Evolutionary conservation across 805 yeast genomes (phyloP).

Genomic region (Metschnikowia sp.): DNA sequence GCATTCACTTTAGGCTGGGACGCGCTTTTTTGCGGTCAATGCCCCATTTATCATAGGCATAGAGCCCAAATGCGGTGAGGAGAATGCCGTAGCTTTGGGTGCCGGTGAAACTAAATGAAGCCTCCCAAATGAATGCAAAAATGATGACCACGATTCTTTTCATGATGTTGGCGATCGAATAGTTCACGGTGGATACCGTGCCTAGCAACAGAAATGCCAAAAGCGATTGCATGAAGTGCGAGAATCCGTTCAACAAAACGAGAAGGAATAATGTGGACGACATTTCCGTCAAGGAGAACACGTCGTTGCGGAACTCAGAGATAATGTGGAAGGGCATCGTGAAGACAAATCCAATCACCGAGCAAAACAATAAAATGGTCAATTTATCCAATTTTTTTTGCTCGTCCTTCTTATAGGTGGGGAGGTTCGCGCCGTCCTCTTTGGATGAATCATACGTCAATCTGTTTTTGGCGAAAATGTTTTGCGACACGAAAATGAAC

Average conservation of each 20-base stretch:
- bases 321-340: constrained; percentile 66
- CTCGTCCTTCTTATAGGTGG: constrained; percentile 20
- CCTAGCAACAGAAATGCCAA: constrained; percentile 77
- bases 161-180: constrained; percentile 74
- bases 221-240: constrained; percentile 71
- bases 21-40: constrained; percentile 9
- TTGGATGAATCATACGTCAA: constrained; percentile 46
- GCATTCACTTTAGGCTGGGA: neutral
- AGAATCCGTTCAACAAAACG: constrained; percentile 57
- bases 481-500: constrained; percentile 73
- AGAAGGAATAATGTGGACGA: constrained; percentile 30
- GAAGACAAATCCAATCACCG: constrained; percentile 61
- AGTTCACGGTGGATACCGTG: constrained; percentile 67
- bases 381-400: constrained; percentile 58
- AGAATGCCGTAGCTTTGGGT: constrained; percentile 35
- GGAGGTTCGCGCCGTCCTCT: constrained; percentile 19
- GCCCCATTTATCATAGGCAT: constrained; percentile 44
- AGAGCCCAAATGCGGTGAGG: constrained; percentile 38
- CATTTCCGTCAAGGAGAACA: constrained; percentile 31
- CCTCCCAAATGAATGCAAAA: constrained; percentile 62
- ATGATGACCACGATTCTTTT: constrained; percentile 70
- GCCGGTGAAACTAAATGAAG: constrained; percentile 30
- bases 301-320: constrained; percentile 42
- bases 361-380: constrained; percentile 69
- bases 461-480: constrained; percentile 74